Percentiles rank a stretch among this genome's conserved stretches.
These are phyloP conservation scores for Lasiosphaeria hispida DNA, from an alignment of 495 filamentous ascomycete species.

Conservation along the genomic window DNA sequence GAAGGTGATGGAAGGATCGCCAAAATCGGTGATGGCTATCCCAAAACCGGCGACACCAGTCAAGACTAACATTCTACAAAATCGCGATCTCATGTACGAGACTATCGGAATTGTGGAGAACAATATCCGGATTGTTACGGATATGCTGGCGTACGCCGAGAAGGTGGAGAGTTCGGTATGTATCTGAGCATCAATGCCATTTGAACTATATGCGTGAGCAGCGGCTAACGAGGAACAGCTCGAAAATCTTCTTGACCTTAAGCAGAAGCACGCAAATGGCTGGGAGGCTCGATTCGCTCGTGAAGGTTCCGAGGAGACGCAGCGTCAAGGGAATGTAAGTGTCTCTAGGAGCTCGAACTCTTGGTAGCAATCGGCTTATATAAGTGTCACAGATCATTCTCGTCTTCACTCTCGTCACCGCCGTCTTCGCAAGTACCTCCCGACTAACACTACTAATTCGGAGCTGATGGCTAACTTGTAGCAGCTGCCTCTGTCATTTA, in stretches of 20 bases:
- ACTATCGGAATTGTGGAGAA: constrained; percentile 19
- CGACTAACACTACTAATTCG: too few species aligned
- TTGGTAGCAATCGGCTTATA: background rate
- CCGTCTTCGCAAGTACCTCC: constrained; percentile 16
- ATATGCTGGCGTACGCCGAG: constrained; percentile 16
- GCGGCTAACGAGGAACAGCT: constrained; percentile 4
- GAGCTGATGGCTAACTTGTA: too few species aligned
- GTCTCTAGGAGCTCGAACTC: background rate
- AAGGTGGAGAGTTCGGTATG: constrained; percentile 17
- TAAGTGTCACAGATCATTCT: constrained; percentile 14
- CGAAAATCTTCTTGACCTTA: constrained; percentile 25
- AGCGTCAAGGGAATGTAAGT: constrained; percentile 19
- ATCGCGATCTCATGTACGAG: constrained; percentile 19
- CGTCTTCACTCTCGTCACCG: constrained; percentile 23
- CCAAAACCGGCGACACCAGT: background rate
- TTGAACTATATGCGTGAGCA: too few species aligned
- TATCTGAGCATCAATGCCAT: too few species aligned
- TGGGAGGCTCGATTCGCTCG: constrained; percentile 24
- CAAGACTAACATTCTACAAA: constrained; percentile 11
- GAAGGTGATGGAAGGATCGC: background rate
- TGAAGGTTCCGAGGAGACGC: constrained; percentile 18
- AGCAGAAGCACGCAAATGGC: constrained; percentile 29
- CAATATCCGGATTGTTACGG: constrained; percentile 14
- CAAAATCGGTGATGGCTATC: background rate
- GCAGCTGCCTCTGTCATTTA: too few species aligned